phyloP scores from a whole-genome alignment of 2,329 filamentous ascomycete species.

The Cladosporium sp. region DNA sequence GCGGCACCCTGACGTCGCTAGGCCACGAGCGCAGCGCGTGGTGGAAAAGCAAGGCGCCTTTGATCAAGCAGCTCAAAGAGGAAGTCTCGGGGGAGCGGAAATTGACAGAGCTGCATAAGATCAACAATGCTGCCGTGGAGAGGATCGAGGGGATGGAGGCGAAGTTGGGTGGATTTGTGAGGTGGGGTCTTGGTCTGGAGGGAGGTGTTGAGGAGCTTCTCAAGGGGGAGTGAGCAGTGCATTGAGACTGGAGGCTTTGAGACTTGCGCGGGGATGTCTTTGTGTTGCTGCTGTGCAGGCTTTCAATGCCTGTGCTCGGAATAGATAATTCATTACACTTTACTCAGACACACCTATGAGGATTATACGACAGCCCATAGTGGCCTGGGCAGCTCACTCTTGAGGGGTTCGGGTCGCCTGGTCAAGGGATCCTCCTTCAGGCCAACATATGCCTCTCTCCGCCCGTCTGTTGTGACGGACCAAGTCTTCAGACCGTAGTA shows the following conservation, averaged over 20 bases:
- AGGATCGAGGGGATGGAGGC: not conserved
- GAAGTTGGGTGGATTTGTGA: too few relatives aligned
- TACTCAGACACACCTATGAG: not conserved
- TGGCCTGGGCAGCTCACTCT: slow-evolving; percentile 58
- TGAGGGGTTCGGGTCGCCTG: slow-evolving; percentile 36
- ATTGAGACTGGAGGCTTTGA: too few relatives aligned
- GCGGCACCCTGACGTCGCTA: too few relatives aligned
- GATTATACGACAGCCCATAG: slow-evolving; percentile 59
- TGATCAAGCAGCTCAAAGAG: too few relatives aligned
- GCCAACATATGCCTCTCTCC: slow-evolving; percentile 81
- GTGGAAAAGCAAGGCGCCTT: too few relatives aligned
- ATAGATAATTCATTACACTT: not conserved
- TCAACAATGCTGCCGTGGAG: not conserved
- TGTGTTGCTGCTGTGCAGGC: not conserved
- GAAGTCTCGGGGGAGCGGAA: too few relatives aligned
- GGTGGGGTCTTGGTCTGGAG: not conserved
- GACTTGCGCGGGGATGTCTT: too few relatives aligned
- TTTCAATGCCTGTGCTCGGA: not conserved
- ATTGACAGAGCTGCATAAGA: not conserved
- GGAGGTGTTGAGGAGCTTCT: not conserved
- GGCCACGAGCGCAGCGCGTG: too few relatives aligned
- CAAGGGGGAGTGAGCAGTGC: not conserved
- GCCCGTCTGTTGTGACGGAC: slow-evolving; percentile 69
- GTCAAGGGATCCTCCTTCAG: slow-evolving; percentile 55
- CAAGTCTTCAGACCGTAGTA: slow-evolving; percentile 90